Conservation (phyloP, 2,329 filamentous ascomycete genomes). For the Beauveria sp. region DNA sequence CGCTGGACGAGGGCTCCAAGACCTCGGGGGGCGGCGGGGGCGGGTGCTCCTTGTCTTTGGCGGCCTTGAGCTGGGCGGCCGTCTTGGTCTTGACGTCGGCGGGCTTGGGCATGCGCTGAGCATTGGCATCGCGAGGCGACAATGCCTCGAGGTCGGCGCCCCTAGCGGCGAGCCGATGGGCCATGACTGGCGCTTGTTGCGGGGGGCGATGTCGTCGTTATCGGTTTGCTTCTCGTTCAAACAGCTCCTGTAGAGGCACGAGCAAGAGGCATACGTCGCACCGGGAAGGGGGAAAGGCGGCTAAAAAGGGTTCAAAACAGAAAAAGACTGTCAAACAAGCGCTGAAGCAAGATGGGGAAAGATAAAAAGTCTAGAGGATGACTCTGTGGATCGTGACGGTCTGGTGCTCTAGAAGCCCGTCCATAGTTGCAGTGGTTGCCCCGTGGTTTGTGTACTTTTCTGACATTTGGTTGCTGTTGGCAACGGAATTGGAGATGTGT, state of each 20-base stretch:
- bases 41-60: constrained; percentile 59
- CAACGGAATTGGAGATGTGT: constrained; percentile 16
- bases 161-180: constrained; percentile 41
- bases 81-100: constrained; percentile 46
- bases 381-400: constrained; percentile 1
- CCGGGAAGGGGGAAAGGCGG: neutral
- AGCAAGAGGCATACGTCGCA: neutral
- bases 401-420: neutral
- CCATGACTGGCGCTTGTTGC: constrained; percentile 26
- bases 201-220: neutral
- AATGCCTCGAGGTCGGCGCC: constrained; percentile 54
- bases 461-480: constrained; percentile 23
- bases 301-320: neutral
- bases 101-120: constrained; percentile 43
- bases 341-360: constrained; percentile 6
- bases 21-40: constrained; percentile 55
- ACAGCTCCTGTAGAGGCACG: neutral
- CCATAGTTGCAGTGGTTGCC: constrained; percentile 8
- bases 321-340: constrained; percentile 1
- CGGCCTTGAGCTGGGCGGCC: constrained; percentile 44
- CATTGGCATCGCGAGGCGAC: constrained; percentile 58
- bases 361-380: constrained; percentile 11
- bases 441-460: constrained; percentile 29
- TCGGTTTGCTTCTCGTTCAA: neutral
- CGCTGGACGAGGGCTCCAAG: constrained; percentile 56